phyloP scores from a whole-genome alignment of 176 grass and related monocot genomes.

The Musa schizocarpa region DNA sequence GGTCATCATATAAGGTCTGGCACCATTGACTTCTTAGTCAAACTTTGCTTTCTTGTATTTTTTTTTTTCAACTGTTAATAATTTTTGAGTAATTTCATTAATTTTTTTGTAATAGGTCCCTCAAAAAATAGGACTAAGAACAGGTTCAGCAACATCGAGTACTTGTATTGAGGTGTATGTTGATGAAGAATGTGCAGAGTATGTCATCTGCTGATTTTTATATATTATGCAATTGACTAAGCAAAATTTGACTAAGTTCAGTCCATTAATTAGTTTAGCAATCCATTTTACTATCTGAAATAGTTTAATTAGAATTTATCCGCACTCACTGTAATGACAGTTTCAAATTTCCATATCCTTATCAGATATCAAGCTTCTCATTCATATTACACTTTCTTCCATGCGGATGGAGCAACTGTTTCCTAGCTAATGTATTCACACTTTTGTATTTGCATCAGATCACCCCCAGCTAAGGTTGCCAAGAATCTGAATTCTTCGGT shows the following conservation, averaged over 20 bases:
- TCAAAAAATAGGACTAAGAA: conserved; percentile 37
- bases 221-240: background rate
- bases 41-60: background rate
- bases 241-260: background rate
- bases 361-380: background rate
- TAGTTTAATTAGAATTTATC: background rate
- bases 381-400: background rate
- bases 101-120: conserved; percentile 41
- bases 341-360: background rate
- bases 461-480: conserved; percentile 28
- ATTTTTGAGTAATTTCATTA: background rate
- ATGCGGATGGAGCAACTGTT: too few relatives aligned
- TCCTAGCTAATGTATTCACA: too few relatives aligned
- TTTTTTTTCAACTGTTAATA: background rate
- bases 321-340: too few relatives aligned
- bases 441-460: conserved; percentile 28
- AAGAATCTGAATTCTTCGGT: conserved; percentile 56
- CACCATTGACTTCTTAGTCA: conserved; percentile 1
- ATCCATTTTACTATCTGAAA: background rate
- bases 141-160: conserved; percentile 26
- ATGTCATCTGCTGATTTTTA: conserved; percentile 27
- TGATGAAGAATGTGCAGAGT: conserved; percentile 64
- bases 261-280: background rate
- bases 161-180: conserved; percentile 56
- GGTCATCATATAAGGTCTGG: conserved; percentile 74